Conservation (phyloP, 2,329 filamentous ascomycete genomes). For the Seiridium cupressi region DNA sequence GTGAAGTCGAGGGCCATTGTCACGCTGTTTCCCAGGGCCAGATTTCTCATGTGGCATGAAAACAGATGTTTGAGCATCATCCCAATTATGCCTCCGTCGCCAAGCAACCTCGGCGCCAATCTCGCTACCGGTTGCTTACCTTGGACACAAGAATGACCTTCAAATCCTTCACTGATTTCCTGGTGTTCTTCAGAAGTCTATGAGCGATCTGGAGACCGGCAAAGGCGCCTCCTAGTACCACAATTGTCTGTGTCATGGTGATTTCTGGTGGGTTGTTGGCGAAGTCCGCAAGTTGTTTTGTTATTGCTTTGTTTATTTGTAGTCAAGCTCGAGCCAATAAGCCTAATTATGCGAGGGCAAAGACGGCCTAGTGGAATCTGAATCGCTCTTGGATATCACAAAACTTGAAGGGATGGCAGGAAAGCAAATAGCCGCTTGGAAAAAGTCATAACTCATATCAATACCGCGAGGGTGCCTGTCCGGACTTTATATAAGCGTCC, state of each 20-base stretch:
- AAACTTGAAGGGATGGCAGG: no score
- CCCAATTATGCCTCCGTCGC: background rate
- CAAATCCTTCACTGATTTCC: slow-evolving; percentile 40
- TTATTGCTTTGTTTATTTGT: background rate
- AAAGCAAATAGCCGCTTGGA: background rate
- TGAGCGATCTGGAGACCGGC: slow-evolving; percentile 54
- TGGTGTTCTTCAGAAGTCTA: slow-evolving; percentile 51
- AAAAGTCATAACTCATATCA: background rate
- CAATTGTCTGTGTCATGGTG: slow-evolving; percentile 49
- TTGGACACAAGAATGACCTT: slow-evolving; percentile 57
- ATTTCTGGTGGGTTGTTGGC: slow-evolving; percentile 1
- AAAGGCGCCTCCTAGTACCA: slow-evolving; percentile 53
- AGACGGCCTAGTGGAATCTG: no score
- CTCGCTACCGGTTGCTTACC: slow-evolving; percentile 30
- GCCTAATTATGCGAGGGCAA: no score
- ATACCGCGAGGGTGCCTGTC: background rate
- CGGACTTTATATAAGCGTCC: background rate
- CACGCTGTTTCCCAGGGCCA: no score
- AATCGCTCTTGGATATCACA: no score
- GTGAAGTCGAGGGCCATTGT: no score
- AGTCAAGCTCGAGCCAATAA: background rate
- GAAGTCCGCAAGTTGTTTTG: slow-evolving; percentile 13
- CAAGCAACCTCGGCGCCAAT: background rate
- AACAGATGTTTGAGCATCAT: no score
- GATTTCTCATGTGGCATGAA: no score